Evolutionary conservation across 2,329 filamentous ascomycete genomes (phyloP), one percentile per base, ranked within the genome.

Genomic region (Cladophialophora immunda): DNA sequence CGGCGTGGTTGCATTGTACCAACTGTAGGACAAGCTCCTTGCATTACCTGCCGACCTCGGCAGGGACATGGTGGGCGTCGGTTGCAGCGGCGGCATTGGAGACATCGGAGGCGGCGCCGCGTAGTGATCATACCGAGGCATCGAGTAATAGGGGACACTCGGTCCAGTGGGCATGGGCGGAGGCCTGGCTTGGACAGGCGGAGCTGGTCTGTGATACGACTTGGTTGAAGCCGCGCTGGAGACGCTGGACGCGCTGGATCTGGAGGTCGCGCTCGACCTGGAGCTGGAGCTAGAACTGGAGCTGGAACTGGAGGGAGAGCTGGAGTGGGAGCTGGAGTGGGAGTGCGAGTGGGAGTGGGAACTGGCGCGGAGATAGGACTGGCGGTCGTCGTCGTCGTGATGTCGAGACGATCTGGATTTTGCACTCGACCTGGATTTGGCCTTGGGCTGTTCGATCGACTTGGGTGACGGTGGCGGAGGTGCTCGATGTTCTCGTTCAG

Each of bases 1-100:
- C 15, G 68, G 68, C 38, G 68, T 70, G 6, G 68, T 70, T 11
- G 68, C 68, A 63, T 70, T 70, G 53, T 70, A 70, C 68, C 68
- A 70, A 54, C 58, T 68, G 56, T 68, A 70, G n/a, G 65, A 68
- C 45, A 70, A 38, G 50, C 66, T 68, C 53, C 68, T 58, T 19
- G 54, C 66, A 36, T 34, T 65, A 15, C 41, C 52, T 13, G 54
- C 41, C 2, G 62, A 41, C 25, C 45, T 58, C 19, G 58, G 56
- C 17, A 19, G 17, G 7, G 29, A 30, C 32, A 34, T 13, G 2
- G 36, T 13, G 32, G 32, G 32, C n/a, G 7, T 8, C 19, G 41
- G 41, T 47, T 41, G 34, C 30, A 41, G 41, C 9, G 64, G 54
- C 4, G 61, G 57, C 22, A 61, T 52, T 22, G 58, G 54, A 1